Conservation (phyloP, 2,329 filamentous ascomycete species). For the Aspergillus cejpii region DNA sequence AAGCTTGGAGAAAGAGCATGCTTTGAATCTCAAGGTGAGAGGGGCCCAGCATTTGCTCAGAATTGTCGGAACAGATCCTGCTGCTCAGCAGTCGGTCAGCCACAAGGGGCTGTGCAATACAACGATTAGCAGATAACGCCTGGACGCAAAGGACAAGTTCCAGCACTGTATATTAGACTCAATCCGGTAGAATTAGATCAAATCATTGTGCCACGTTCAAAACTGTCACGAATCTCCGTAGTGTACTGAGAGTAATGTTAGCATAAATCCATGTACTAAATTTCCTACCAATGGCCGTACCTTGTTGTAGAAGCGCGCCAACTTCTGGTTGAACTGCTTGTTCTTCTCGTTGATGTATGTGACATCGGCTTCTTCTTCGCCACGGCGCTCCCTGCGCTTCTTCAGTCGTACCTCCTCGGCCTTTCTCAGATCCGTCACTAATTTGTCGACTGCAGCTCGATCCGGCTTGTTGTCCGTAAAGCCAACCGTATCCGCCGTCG, state of each 20-base stretch:
- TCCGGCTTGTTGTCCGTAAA: constrained; percentile 82
- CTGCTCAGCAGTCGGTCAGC: constrained; percentile 1
- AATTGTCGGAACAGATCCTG: constrained; percentile 1
- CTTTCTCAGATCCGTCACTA: constrained; percentile 79
- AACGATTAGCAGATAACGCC: constrained; percentile 4
- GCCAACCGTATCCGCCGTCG: constrained; percentile 71
- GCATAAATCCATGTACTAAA: neutral
- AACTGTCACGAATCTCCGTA: constrained; percentile 90
- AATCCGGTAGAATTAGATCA: constrained; percentile 41
- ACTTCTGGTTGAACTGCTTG: constrained; percentile 99
- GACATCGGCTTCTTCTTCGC: constrained; percentile 81
- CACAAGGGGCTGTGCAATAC: constrained; percentile 1
- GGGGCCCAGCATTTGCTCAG: constrained; percentile 1
- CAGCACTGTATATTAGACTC: constrained; percentile 15
- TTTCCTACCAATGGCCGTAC: constrained; percentile 34
- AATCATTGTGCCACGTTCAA: constrained; percentile 95
- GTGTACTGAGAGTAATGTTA: constrained; percentile 59
- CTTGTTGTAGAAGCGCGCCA: constrained; percentile 94
- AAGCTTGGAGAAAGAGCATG: constrained; percentile 87
- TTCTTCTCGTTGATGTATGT: constrained; percentile 99
- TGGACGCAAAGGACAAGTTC: constrained; percentile 16
- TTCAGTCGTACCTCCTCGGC: constrained; percentile 81
- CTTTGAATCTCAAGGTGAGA: constrained; percentile 46
- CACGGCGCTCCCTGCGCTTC: constrained; percentile 74
- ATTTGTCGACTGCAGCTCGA: constrained; percentile 75